Base-by-base conservation (phyloP, 2,329 filamentous ascomycete genomes). In the Grosmannia serpens region DNA sequence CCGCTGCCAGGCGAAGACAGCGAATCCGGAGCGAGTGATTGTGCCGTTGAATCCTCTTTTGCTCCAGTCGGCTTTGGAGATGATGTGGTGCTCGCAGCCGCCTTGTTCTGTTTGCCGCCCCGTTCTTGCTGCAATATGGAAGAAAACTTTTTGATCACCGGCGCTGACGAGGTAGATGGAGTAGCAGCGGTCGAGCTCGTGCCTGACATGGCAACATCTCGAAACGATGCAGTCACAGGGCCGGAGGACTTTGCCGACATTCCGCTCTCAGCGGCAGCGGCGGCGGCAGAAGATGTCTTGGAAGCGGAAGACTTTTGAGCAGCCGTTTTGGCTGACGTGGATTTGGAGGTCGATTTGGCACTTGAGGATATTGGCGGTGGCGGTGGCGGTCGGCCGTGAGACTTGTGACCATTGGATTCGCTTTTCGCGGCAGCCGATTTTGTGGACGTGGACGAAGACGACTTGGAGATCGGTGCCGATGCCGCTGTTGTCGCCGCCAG, bases 21-120 rank as follows among this genome's bases (percentile, higher is more conserved):
- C 1, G 57, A 31, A 41, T 64, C 62, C 4, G 57, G 53, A 20
- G 73, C 61, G 24, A 70, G 62, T 1, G 70, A 67, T 3, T 73
- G 62, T 0, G 74, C 63, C 50, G 53, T n/a, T 1, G 29, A 27
- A 29, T 61, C 58, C 11, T 81, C 79, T 62, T 82, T 81, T 17
- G 76, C 63, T 33, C 73, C 74, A 56, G 74, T 72, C 26, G 78
- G 75, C 64, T 75, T 80, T 15, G 80, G 80, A 0, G 81, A 77
- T 1, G 75, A 77, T 1, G 71, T 71, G 1, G 68, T 63, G 17
- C 69, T 70, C 3, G 52, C 22, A 7, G 46, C 55, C 59, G 70
- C 71, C 33, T 71, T 71, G 35, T 73, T 70, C 59, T 74, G 74
- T 57, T 69, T 71, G 9, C 66, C 38, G 20, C 56, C 58, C 10